Percentiles rank a stretch among this genome's conserved stretches.
phyloP scores from a whole-genome alignment of 768 basidiomycete genomes.

The Lactarius deliciosus region DNA sequence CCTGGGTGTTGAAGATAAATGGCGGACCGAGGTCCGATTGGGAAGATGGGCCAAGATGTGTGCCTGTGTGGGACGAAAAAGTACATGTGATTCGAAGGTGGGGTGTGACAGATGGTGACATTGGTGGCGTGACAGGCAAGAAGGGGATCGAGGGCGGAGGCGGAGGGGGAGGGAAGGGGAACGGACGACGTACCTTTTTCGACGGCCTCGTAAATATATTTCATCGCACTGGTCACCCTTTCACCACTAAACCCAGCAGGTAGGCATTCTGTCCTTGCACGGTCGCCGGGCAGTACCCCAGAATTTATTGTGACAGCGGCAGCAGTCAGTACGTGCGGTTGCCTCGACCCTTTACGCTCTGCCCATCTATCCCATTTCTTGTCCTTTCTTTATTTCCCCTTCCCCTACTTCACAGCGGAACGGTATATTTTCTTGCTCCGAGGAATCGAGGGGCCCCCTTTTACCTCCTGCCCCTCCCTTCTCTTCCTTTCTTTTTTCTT shows the following conservation, averaged over 20 bases:
- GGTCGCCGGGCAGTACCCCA: background rate
- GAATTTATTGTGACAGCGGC: constrained; percentile 2
- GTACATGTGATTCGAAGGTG: constrained; percentile 15
- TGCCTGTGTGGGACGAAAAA: constrained; percentile 9
- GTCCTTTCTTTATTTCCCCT: background rate
- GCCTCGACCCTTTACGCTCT: background rate
- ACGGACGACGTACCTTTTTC: background rate
- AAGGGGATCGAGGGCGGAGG: background rate
- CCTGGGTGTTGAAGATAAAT: background rate
- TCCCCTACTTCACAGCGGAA: background rate
- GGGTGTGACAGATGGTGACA: background rate
- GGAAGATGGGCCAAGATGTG: constrained; percentile 7
- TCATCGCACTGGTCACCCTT: background rate
- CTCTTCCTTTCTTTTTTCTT: background rate
- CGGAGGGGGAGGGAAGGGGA: constrained; percentile 5
- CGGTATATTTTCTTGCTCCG: constrained; percentile 14
- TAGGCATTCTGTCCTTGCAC: background rate
- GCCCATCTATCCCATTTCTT: background rate
- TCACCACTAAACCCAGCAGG: constrained; percentile 2
- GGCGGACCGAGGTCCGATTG: constrained; percentile 13
- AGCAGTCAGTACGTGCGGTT: constrained; percentile 7
- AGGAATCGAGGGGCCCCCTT: constrained; percentile 13
- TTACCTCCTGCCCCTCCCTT: background rate
- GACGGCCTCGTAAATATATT: background rate
- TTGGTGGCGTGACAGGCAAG: background rate